Base-by-base conservation (phyloP, 1,139 yeast species). In the Taiozyma onychis region DNA sequence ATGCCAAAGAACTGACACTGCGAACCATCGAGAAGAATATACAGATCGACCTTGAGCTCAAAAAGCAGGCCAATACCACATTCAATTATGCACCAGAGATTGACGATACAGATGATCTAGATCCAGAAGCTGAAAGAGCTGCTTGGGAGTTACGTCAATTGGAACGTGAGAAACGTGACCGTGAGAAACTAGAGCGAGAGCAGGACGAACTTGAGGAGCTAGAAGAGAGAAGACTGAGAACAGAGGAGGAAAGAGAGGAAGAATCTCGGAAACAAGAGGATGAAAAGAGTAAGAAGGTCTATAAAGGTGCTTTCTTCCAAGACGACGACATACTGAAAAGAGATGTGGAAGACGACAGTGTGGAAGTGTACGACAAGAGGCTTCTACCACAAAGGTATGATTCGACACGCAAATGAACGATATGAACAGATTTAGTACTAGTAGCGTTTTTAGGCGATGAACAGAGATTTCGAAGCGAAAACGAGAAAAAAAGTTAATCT, bases 51-150 rank as follows among this genome's bases (percentile, higher is more conserved):
- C 50, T 52, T 3, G 62, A 60, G 16, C 45, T 53, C n/a, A 51
- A 51, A 39, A 49, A 51, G 21, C 46, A 49, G 13, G 52, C 51
- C 22, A 48, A 49, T 6, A 56, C 56, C 9, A 50, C 55, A 21
- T 59, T 56, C 24, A 65, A 62, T 22, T 56, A 62, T 16, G 68
- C 64, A 5, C 48, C 50, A 8, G 71, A 68, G 0, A 66, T 78
- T 1, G 83, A 79, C 55, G 85, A 80, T 55, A 77, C 82, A 0
- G 85, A 80, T 57, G 81, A 75, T 39, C 42, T 76, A 14, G 80
- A 79, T 53, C 80, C 82, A 0, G 76, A 68, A 43, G 62, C 57
- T 2, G 85, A 80, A 59, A 62, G 61, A 41, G 66, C 62, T 6
- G 74, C 68, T 8, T 80, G 85, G 85, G 68, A 69, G 49, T 49